phyloP scores from a whole-genome alignment of 371 early-diverging fungal genomes.

The Mucor ambiguus region DNA sequence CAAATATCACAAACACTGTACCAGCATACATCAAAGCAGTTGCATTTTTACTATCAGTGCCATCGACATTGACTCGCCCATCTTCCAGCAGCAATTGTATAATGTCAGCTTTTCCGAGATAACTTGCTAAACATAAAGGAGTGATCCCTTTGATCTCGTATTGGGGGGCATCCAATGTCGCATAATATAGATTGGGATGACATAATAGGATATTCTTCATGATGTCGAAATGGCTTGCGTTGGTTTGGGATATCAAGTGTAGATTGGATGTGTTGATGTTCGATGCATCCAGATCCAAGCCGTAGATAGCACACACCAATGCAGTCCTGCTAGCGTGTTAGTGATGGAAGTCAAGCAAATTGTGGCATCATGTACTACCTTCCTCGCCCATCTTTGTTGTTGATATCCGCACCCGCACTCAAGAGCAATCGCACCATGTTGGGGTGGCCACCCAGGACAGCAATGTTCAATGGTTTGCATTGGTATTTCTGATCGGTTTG shows the following conservation, averaged over 20 bases:
- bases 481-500: conserved; percentile 50
- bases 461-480: conserved; percentile 69
- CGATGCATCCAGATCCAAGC: conserved; percentile 55
- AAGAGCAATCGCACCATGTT: conserved; percentile 61
- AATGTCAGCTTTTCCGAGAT: conserved; percentile 68
- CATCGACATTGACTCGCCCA: conserved; percentile 70
- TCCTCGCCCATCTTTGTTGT: conserved; percentile 69
- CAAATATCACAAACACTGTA: conserved; percentile 25
- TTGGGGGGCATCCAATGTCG: conserved; percentile 66
- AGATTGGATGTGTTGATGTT: conserved; percentile 64
- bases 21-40: conserved; percentile 84
- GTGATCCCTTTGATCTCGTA: conserved; percentile 72
- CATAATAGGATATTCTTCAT: conserved; percentile 59
- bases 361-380: conserved; percentile 52
- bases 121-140: conserved; percentile 75
- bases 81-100: conserved; percentile 64
- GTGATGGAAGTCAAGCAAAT: not conserved
- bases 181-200: conserved; percentile 57
- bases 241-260: conserved; percentile 60
- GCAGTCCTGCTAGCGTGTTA: conserved; percentile 45
- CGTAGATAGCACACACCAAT: conserved; percentile 60
- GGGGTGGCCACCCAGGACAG: conserved; percentile 67
- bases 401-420: conserved; percentile 67
- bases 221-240: conserved; percentile 58
- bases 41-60: conserved; percentile 70